Evolutionary conservation across 805 yeast species (phyloP).

Genomic region (Ogataea trehalophila): DNA sequence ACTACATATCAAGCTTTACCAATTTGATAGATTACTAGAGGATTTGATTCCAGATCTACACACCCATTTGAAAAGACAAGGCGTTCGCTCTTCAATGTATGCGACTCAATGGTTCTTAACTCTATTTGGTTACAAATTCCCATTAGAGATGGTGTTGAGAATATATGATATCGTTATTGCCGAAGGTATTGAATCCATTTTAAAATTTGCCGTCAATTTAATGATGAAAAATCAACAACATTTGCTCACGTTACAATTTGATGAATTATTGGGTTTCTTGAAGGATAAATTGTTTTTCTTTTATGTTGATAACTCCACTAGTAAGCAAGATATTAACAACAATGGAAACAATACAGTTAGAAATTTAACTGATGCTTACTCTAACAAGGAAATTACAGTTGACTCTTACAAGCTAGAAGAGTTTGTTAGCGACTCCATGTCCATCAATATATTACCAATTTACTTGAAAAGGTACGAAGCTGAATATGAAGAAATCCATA

Average conservation of each 20-base stretch:
- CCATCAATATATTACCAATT: constrained; percentile 66
- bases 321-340: constrained; percentile 8
- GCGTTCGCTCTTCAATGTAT: constrained; percentile 89
- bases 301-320: constrained; percentile 42
- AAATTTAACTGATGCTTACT: constrained; percentile 13
- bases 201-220: constrained; percentile 79
- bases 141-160: constrained; percentile 79
- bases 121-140: constrained; percentile 91
- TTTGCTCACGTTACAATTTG: constrained; percentile 64
- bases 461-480: constrained; percentile 63
- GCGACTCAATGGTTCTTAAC: constrained; percentile 98
- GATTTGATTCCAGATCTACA: constrained; percentile 66
- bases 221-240: constrained; percentile 63
- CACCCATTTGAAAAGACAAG: constrained; percentile 77
- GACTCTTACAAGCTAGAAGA: constrained; percentile 59
- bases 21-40: constrained; percentile 84
- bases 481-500: constrained; percentile 73
- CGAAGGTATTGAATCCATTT: constrained; percentile 84
- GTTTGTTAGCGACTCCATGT: constrained; percentile 75
- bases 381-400: constrained; percentile 16
- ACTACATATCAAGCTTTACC: constrained; percentile 75
- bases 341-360: neutral
- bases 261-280: constrained; percentile 67
- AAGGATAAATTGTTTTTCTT: constrained; percentile 75
- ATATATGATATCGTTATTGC: constrained; percentile 84